Conservation (phyloP, 2,329 filamentous ascomycete genomes). For the Fusarium protoensiforme region DNA sequence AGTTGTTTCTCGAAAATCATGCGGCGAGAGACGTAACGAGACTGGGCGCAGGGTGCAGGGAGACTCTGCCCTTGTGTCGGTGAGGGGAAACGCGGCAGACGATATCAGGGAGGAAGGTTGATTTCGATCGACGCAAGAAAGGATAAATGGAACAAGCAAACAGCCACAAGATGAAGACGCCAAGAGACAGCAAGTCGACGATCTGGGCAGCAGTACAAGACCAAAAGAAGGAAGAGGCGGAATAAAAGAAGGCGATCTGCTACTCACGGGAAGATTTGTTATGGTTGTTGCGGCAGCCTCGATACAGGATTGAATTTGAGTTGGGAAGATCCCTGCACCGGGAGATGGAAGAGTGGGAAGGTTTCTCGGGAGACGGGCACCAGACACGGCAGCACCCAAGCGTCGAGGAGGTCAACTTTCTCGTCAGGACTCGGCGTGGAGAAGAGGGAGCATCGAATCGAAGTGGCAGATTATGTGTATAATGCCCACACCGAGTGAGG, state of each 20-base stretch:
- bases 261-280: constrained; percentile 42
- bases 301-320: constrained; percentile 36
- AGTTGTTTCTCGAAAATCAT: constrained; percentile 1
- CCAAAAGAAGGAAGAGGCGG: constrained; percentile 9
- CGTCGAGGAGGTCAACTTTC: constrained; percentile 20
- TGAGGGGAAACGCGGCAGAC: constrained; percentile 6
- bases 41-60: constrained; percentile 15
- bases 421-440: constrained; percentile 30
- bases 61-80: constrained; percentile 25
- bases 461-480: constrained; percentile 16
- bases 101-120: constrained; percentile 20
- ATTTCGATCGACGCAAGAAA: constrained; percentile 31
- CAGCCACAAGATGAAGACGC: constrained; percentile 11
- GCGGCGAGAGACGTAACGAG: constrained; percentile 2
- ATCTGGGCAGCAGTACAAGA: constrained; percentile 5
- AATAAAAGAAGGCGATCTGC: constrained; percentile 15
- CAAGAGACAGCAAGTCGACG: constrained; percentile 19
- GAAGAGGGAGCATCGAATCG: constrained; percentile 33
- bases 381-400: constrained; percentile 30
- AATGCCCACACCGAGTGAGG: constrained; percentile 23
- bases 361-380: constrained; percentile 43
- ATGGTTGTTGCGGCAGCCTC: constrained; percentile 39
- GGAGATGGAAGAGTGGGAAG: constrained; percentile 27
- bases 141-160: constrained; percentile 21
- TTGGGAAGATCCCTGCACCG: constrained; percentile 42